These are phyloP conservation scores for Colletotrichum godetiae DNA, from an alignment of 2,329 filamentous ascomycete species.

Conservation along the genomic window DNA sequence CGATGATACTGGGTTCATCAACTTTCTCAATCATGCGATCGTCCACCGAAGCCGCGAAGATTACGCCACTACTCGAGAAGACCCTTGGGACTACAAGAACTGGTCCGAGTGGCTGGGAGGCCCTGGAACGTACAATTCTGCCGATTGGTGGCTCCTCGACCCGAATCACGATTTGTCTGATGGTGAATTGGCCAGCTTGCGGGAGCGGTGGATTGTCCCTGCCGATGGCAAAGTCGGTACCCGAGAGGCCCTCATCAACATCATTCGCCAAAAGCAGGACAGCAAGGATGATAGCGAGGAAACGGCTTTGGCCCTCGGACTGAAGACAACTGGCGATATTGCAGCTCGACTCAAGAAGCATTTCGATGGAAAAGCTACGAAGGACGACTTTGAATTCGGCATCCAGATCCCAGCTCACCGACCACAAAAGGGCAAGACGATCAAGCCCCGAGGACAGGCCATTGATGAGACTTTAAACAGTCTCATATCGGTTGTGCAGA, in stretches of 20 bases:
- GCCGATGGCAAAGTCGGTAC: neutral
- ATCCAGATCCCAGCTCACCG: slow-evolving; percentile 29
- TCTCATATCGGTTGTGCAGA: slow-evolving; percentile 38
- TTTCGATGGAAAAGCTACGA: neutral
- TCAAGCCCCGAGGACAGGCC: slow-evolving; percentile 30
- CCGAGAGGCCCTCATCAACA: neutral
- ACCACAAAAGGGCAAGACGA: slow-evolving; percentile 27
- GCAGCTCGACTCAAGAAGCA: neutral
- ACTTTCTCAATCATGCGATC: neutral
- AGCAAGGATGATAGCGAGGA: neutral
- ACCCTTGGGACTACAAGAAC: neutral
- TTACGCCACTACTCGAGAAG: neutral
- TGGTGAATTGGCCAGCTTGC: neutral
- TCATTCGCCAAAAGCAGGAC: neutral
- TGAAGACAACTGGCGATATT: neutral
- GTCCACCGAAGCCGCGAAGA: neutral
- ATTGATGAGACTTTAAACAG: slow-evolving; percentile 38
- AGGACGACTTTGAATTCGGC: slow-evolving; percentile 39
- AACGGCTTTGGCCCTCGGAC: neutral
- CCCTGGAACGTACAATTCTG: neutral
- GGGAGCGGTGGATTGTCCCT: neutral
- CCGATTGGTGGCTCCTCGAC: slow-evolving; percentile 17
- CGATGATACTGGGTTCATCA: neutral
- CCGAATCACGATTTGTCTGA: neutral
- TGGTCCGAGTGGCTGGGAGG: slow-evolving; percentile 9